phyloP scores from a whole-genome alignment of 2,329 filamentous ascomycete species.

The Neospermospora avenae region DNA sequence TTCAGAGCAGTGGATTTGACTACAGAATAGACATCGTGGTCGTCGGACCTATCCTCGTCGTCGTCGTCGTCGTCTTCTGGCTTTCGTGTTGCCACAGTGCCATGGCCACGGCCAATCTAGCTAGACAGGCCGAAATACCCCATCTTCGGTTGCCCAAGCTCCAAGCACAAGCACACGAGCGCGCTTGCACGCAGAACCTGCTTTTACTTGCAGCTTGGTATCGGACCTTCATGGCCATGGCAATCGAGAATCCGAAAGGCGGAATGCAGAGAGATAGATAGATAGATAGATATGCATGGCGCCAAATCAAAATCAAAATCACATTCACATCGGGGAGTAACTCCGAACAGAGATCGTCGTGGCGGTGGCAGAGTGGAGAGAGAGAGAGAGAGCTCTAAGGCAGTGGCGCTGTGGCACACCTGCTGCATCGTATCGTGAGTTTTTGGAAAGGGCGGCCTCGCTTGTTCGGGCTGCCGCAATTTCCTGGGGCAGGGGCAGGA shows the following conservation, averaged over 20 bases:
- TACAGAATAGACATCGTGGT: not conserved
- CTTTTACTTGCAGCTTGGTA: not conserved
- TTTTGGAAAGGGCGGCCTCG: not conserved
- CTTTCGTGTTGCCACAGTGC: not conserved
- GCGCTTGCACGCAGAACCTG: not conserved
- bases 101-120: not conserved
- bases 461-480: conserved; percentile 5
- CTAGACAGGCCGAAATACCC: not conserved
- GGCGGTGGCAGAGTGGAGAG: not conserved
- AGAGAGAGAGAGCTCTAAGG: too few relatives aligned
- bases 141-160: too few relatives aligned
- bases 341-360: too few relatives aligned
- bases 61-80: not conserved
- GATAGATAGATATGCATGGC: not conserved
- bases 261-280: too few relatives aligned
- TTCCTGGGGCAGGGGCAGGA: conserved; percentile 9
- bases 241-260: too few relatives aligned
- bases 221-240: not conserved
- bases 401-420: not conserved
- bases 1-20: not conserved
- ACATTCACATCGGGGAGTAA: not conserved
- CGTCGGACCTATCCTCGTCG: not conserved
- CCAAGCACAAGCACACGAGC: not conserved
- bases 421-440: not conserved
- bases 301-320: not conserved